Percentiles rank a stretch among this genome's conserved stretches.
Evolutionary conservation across 2,329 filamentous ascomycete species (phyloP).

Genomic region (Claviceps arundinis): DNA sequence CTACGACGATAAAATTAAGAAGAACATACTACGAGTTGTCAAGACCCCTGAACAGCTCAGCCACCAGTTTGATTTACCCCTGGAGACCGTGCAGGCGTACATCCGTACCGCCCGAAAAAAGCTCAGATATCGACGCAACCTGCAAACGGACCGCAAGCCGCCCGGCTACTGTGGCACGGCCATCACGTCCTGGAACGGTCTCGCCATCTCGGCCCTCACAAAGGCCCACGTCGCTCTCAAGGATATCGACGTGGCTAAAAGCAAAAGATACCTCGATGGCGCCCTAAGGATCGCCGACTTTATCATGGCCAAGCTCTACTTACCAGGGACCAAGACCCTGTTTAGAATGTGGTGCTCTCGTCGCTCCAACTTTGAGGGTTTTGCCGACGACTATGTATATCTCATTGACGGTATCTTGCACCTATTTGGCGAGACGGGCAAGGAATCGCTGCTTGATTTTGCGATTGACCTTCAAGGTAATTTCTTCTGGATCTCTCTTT

Average conservation of each 20-base stretch:
- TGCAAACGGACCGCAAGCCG: constrained; percentile 47
- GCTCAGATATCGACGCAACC: constrained; percentile 58
- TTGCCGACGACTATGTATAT: constrained; percentile 93
- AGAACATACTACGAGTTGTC: constrained; percentile 71
- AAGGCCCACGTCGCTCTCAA: constrained; percentile 58
- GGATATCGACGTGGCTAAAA: constrained; percentile 41
- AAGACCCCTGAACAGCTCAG: constrained; percentile 56
- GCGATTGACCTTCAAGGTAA: constrained; percentile 67
- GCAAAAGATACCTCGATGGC: constrained; percentile 46
- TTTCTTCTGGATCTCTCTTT: constrained; percentile 8
- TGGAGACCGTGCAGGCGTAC: constrained; percentile 53
- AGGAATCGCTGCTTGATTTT: constrained; percentile 64
- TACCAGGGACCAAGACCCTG: constrained; percentile 39
- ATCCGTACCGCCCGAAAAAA: constrained; percentile 54
- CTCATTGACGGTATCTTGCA: constrained; percentile 71
- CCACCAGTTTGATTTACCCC: constrained; percentile 58
- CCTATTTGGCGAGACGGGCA: constrained; percentile 70
- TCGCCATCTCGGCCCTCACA: constrained; percentile 74
- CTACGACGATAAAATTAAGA: constrained; percentile 87
- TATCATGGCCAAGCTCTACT: constrained; percentile 60
- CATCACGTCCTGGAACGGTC: constrained; percentile 75
- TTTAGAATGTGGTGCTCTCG: constrained; percentile 62
- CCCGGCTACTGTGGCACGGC: constrained; percentile 82
- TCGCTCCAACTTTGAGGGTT: constrained; percentile 48
- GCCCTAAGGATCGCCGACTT: constrained; percentile 60